Evolutionary conservation across 1,139 yeast genomes (phyloP).

Genomic region (Protomyces lactucae-debilis): DNA sequence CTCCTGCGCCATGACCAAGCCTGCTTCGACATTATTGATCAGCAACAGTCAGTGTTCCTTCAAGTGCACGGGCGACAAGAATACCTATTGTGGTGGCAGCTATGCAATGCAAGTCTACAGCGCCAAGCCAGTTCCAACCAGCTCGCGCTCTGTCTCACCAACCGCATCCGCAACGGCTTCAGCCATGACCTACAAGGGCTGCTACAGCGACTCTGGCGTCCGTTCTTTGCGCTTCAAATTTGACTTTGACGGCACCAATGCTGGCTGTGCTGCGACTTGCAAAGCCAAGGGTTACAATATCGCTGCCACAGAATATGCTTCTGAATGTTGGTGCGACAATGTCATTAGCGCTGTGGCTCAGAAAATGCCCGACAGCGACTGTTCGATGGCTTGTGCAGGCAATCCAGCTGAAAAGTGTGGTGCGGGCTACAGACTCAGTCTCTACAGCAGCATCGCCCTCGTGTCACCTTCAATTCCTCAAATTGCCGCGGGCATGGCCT

Average conservation of each 20-base stretch:
- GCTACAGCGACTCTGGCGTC: conserved; percentile 20
- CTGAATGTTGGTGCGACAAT: conserved; percentile 28
- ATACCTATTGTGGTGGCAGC: conserved; percentile 25
- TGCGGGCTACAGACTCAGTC: conserved; percentile 14
- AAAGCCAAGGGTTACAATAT: conserved; percentile 19
- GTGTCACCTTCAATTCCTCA: conserved; percentile 3
- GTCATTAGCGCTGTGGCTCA: conserved; percentile 9
- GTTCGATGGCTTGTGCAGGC: conserved; percentile 26
- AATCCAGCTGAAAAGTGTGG: conserved; percentile 15
- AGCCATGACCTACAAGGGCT: conserved; percentile 3
- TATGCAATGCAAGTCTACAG: conserved; percentile 20
- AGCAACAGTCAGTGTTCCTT: conserved; percentile 9
- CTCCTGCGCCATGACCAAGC: conserved; percentile 17
- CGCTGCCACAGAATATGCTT: conserved; percentile 28
- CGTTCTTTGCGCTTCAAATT: conserved; percentile 13
- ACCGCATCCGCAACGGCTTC: background rate
- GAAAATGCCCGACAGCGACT: conserved; percentile 9
- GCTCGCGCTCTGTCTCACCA: background rate
- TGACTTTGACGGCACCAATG: conserved; percentile 7
- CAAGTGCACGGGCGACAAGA: conserved; percentile 26
- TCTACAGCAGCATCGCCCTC: conserved; percentile 16
- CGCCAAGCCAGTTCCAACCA: background rate
- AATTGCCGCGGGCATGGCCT: conserved; percentile 11
- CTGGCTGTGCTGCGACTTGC: conserved; percentile 13
- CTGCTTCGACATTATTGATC: conserved; percentile 7